A percentile compares a stretch with the other conserved stretches of the same genome.
Conservation (phyloP, 163 green algal genomes). For the Scenedesmus sp. region DNA sequence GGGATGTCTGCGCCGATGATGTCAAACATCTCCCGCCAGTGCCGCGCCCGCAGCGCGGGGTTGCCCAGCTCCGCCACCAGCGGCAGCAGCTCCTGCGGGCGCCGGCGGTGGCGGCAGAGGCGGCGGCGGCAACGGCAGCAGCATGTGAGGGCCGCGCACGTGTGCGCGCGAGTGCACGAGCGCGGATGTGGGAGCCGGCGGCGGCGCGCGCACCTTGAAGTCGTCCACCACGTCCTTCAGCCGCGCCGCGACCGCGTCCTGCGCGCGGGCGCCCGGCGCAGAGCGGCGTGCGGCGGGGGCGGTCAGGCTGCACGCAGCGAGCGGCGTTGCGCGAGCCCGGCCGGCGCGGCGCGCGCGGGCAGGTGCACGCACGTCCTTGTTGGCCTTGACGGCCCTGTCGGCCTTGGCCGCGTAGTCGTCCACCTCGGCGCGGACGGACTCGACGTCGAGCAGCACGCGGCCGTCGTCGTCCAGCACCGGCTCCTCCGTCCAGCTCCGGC, state of each 20-base stretch:
- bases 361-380: constrained; percentile 66
- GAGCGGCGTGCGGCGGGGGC: too few species aligned
- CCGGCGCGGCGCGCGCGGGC: too few species aligned
- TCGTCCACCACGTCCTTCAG: constrained; percentile 80
- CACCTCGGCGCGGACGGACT: constrained; percentile 67
- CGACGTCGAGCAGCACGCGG: constrained; percentile 58
- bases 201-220: too few species aligned
- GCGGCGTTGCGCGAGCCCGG: background rate
- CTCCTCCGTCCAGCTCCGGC: constrained; percentile 72
- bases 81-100: constrained; percentile 63
- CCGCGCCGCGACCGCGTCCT: constrained; percentile 68
- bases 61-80: constrained; percentile 79
- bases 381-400: constrained; percentile 80
- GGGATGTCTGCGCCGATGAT: constrained; percentile 69
- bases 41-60: constrained; percentile 75
- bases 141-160: too few species aligned
- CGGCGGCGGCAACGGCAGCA: too few species aligned
- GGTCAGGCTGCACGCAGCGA: too few species aligned
- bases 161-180: too few species aligned
- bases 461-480: constrained; percentile 62
- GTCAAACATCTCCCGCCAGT: constrained; percentile 81
- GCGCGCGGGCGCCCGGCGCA: too few species aligned
- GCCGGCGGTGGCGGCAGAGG: too few species aligned
- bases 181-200: too few species aligned
- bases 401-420: constrained; percentile 74